phyloP scores from a whole-genome alignment of 345 rosid species.

The Eucalyptus pauciflora region DNA sequence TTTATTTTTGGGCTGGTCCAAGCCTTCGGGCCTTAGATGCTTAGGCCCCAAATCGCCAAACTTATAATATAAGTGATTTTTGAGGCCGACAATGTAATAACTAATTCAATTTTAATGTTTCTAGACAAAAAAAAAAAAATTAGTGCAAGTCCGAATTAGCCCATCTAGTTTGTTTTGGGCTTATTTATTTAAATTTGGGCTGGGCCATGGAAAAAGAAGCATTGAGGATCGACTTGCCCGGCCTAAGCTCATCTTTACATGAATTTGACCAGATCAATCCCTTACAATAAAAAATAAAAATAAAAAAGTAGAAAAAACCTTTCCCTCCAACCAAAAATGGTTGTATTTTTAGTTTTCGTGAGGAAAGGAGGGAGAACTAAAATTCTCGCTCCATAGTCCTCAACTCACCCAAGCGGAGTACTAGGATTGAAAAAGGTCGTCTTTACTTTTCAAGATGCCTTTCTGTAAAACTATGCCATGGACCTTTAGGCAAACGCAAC shows the following conservation, averaged over 20 bases:
- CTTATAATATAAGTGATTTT: neutral
- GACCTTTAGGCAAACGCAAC: neutral
- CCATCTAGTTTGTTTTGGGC: neutral
- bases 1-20: neutral
- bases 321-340: neutral
- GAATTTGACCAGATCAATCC: neutral
- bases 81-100: neutral
- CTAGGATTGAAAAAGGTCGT: neutral
- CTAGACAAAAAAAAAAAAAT: neutral
- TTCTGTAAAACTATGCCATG: neutral
- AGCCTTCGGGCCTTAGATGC: neutral
- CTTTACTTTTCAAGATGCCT: neutral
- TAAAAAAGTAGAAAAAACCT: too few relatives aligned
- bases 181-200: neutral
- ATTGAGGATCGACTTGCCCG: neutral
- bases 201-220: neutral
- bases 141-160: neutral
- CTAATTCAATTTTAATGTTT: neutral
- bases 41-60: neutral
- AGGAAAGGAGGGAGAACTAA: neutral
- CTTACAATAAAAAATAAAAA: neutral
- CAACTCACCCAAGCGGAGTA: neutral
- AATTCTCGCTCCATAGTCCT: neutral
- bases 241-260: fast-evolving
- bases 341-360: neutral